Conservation (phyloP, 139 green algal genomes). For the Chlorella vulgaris region DNA sequence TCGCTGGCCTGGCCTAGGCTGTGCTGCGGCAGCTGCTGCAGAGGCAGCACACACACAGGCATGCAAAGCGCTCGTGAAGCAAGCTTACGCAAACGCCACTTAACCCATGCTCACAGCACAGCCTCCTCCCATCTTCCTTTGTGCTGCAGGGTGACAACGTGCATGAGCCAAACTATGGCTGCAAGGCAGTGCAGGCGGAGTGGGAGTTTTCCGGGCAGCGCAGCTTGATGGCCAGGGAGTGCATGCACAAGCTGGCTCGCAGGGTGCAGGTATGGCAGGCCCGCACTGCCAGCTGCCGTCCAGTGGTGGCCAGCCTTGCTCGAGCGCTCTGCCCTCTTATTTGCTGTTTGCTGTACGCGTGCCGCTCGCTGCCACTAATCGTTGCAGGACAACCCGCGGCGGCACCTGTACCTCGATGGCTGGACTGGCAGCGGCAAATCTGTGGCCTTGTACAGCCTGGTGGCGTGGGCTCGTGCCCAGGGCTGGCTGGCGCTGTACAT, state of each 20-base stretch:
- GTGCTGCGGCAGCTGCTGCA: too few relatives aligned
- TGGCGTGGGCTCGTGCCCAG: slow-evolving; percentile 57
- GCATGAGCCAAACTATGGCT: slow-evolving; percentile 44
- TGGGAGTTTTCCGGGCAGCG: slow-evolving; percentile 20
- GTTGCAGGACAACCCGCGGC: neutral
- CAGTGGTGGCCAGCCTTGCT: neutral
- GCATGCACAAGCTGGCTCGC: slow-evolving; percentile 3
- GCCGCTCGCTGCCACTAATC: too few relatives aligned
- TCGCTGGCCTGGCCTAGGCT: too few relatives aligned
- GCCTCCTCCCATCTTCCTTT: too few relatives aligned
- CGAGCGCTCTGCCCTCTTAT: neutral
- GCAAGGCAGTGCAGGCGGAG: slow-evolving; percentile 34
- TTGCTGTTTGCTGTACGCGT: too few relatives aligned
- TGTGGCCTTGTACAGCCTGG: slow-evolving; percentile 62
- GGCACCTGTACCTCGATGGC: slow-evolving; percentile 37
- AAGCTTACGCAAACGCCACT: too few relatives aligned
- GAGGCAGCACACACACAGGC: neutral
- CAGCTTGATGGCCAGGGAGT: slow-evolving; percentile 19
- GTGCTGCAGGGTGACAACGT: slow-evolving; percentile 32
- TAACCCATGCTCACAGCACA: too few relatives aligned
- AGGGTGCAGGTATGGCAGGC: neutral
- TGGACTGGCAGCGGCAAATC: slow-evolving; percentile 69
- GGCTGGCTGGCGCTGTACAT: slow-evolving; percentile 77
- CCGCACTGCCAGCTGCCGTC: neutral
- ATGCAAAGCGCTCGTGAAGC: too few relatives aligned